Evolutionary conservation across 2,329 filamentous ascomycete genomes (phyloP).

Genomic region (Ophiocordyceps robertsii): DNA sequence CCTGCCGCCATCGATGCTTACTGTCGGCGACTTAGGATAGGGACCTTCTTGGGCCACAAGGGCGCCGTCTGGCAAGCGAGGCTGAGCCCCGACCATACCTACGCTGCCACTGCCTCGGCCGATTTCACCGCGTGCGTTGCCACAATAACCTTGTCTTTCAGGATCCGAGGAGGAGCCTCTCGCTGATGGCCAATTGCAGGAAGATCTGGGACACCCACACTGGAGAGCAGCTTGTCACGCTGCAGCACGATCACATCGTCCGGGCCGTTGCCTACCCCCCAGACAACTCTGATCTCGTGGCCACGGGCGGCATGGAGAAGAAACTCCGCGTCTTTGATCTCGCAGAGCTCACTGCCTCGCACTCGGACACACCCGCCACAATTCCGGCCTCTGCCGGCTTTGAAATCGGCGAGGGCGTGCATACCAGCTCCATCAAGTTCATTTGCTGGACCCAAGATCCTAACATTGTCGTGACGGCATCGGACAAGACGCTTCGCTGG

Average conservation of each 20-base stretch:
- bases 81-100: constrained; percentile 73
- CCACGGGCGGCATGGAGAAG: constrained; percentile 92
- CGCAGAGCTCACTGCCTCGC: constrained; percentile 37
- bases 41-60: constrained; percentile 96
- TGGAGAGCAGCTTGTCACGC: constrained; percentile 73
- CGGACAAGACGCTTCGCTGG: constrained; percentile 88
- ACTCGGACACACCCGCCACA: constrained; percentile 25
- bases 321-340: constrained; percentile 91
- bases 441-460: constrained; percentile 88
- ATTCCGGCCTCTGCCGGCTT: constrained; percentile 53
- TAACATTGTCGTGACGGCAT: constrained; percentile 80
- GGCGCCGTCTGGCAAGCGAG: constrained; percentile 95
- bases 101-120: constrained; percentile 85
- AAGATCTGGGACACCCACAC: constrained; percentile 97
- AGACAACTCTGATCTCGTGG: constrained; percentile 69
- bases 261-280: constrained; percentile 83
- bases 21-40: constrained; percentile 56
- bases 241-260: constrained; percentile 91
- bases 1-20: neutral
- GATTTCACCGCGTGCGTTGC: constrained; percentile 78
- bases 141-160: neutral
- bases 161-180: neutral
- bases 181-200: constrained; percentile 30
- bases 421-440: constrained; percentile 84
- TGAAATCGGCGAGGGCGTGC: constrained; percentile 76